Percentiles rank a stretch among this genome's conserved stretches.
Conservation (phyloP, 2,329 filamentous ascomycete species). For the Cercospora citrullina region DNA sequence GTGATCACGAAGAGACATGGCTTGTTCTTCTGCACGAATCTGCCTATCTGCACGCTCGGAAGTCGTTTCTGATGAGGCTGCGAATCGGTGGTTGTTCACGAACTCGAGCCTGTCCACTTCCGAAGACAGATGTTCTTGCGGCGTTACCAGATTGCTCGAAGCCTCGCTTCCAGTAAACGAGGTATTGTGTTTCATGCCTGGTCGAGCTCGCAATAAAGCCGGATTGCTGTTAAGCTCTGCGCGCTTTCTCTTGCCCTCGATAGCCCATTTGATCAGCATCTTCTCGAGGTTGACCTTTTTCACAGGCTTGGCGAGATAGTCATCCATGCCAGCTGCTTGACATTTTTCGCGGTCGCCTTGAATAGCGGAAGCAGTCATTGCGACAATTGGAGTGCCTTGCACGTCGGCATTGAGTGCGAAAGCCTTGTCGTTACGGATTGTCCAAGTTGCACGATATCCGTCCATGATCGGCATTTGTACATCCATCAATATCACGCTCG, state of each 20-base stretch:
- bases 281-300: constrained; percentile 66
- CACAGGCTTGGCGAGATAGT: constrained; percentile 71
- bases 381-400: constrained; percentile 69
- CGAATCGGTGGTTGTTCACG: constrained; percentile 42
- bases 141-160: constrained; percentile 30
- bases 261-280: constrained; percentile 70
- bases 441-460: constrained; percentile 74
- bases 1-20: constrained; percentile 55
- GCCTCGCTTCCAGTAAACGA: constrained; percentile 30
- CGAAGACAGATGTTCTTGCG: constrained; percentile 37
- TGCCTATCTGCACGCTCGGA: constrained; percentile 49
- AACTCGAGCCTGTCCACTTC: constrained; percentile 40
- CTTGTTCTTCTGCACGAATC: constrained; percentile 57
- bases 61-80: constrained; percentile 45
- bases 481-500: constrained; percentile 66
- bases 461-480: constrained; percentile 63
- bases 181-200: constrained; percentile 21
- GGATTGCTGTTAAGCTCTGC: constrained; percentile 29
- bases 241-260: constrained; percentile 44
- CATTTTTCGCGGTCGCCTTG: constrained; percentile 76
- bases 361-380: constrained; percentile 79
- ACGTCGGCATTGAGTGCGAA: constrained; percentile 59
- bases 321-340: constrained; percentile 72
- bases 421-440: constrained; percentile 66
- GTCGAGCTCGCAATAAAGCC: constrained; percentile 20